These are phyloP conservation scores for Fusarium redolens DNA, from an alignment of 2,329 filamentous ascomycete species.

Conservation along the genomic window DNA sequence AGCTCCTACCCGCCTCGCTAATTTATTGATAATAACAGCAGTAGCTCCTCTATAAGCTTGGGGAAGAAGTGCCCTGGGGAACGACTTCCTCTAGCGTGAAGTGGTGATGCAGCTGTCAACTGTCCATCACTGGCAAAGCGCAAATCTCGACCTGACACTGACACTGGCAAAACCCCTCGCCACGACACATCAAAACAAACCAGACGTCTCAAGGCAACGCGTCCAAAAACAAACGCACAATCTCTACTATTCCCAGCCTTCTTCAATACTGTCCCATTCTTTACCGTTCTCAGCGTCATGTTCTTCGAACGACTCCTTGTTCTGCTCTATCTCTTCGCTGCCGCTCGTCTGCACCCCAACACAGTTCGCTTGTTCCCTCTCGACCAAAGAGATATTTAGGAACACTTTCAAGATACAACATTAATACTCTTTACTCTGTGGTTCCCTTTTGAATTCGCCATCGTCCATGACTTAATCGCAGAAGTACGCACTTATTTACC, in stretches of 20 bases:
- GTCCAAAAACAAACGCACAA: background rate
- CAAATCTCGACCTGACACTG: background rate
- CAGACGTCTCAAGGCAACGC: background rate
- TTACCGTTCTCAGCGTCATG: slow-evolving; percentile 3
- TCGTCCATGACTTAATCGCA: background rate
- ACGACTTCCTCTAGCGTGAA: background rate
- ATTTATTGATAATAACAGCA: background rate
- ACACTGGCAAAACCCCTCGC: background rate
- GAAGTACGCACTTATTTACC: background rate
- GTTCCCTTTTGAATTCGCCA: background rate
- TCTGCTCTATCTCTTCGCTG: background rate
- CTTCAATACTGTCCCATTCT: background rate
- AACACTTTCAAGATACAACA: background rate
- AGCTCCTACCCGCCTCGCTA: background rate
- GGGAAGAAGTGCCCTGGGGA: background rate
- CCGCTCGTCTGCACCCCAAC: background rate
- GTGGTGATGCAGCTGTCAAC: background rate
- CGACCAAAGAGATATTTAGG: background rate
- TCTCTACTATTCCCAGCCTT: background rate
- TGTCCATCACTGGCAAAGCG: background rate
- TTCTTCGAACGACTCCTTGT: background rate
- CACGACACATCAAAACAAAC: background rate
- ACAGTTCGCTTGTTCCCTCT: background rate
- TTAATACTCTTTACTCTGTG: background rate
- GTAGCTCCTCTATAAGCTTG: background rate